Conservation (phyloP, 129 eudicot species). For the Arctium lappa region DNA sequence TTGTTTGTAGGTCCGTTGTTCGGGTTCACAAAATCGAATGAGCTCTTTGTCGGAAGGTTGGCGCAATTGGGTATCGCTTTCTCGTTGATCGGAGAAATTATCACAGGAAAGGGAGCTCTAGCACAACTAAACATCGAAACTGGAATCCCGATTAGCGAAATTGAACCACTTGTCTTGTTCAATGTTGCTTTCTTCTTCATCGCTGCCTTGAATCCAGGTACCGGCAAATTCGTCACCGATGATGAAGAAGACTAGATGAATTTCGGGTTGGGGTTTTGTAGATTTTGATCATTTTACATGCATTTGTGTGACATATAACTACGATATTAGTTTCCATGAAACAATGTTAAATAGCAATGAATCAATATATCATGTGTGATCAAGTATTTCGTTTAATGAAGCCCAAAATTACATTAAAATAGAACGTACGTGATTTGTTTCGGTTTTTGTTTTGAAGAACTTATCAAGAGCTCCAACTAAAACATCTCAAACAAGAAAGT, state of each 20-base stretch:
- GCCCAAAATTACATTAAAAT: not conserved
- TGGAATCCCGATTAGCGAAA: constrained; percentile 80
- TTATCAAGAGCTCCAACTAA: too few relatives aligned
- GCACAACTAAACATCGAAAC: constrained; percentile 95
- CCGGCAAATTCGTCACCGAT: constrained; percentile 89
- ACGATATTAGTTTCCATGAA: constrained; percentile 16
- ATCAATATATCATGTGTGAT: constrained; percentile 20
- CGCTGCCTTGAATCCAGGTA: constrained; percentile 97
- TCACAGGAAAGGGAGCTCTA: constrained; percentile 95
- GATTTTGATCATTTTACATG: constrained; percentile 30
- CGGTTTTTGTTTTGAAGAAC: too few relatives aligned
- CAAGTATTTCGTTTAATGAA: not conserved
- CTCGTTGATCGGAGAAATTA: constrained; percentile 91
- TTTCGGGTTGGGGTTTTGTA: constrained; percentile 15
- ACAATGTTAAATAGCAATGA: constrained; percentile 8
- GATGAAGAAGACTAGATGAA: constrained; percentile 60
- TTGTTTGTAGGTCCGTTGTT: constrained; percentile 67
- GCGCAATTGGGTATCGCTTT: constrained; percentile 97
- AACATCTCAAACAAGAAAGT: too few relatives aligned
- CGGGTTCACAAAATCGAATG: constrained; percentile 96
- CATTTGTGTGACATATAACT: constrained; percentile 22
- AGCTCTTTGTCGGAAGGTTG: constrained; percentile 93
- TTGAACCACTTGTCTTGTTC: constrained; percentile 90
- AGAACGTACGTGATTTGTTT: not conserved
- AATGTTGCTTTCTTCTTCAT: constrained; percentile 89